A percentile compares a stretch with the other conserved stretches of the same genome.
Evolutionary conservation across 2,329 filamentous ascomycete species (phyloP).

Genomic region (Lasiodiplodia gonubiensis): DNA sequence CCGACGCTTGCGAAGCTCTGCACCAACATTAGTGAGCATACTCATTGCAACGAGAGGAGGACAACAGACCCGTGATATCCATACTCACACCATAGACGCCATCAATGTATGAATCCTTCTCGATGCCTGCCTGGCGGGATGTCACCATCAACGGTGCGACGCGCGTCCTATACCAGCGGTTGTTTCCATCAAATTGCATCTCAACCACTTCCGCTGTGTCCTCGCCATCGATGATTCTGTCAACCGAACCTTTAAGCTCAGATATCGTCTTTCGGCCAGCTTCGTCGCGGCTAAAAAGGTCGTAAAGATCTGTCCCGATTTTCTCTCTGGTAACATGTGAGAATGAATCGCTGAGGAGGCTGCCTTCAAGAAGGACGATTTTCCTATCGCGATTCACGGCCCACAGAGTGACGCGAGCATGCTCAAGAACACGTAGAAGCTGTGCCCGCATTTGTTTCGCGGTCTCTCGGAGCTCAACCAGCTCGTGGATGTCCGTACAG

Average conservation of each 20-base stretch:
- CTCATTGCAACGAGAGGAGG: neutral
- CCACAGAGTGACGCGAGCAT: conserved; percentile 78
- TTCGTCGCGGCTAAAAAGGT: conserved; percentile 58
- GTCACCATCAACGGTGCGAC: conserved; percentile 70
- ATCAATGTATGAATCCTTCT: conserved; percentile 62
- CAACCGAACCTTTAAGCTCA: conserved; percentile 63
- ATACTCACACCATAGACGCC: conserved; percentile 80
- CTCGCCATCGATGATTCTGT: conserved; percentile 68
- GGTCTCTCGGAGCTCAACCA: conserved; percentile 69
- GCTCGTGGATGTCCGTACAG: conserved; percentile 79
- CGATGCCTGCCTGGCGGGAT: conserved; percentile 58
- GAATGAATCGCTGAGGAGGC: conserved; percentile 47
- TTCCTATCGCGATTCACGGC: conserved; percentile 67
- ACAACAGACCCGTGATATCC: conserved; percentile 65
- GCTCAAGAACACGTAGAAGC: conserved; percentile 73
- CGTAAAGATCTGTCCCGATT: conserved; percentile 68
- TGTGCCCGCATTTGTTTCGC: conserved; percentile 72
- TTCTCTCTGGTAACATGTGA: conserved; percentile 47
- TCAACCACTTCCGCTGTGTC: conserved; percentile 67
- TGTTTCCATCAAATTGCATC: conserved; percentile 61
- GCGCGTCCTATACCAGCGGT: conserved; percentile 73
- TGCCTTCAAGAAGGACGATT: conserved; percentile 74
- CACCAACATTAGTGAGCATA: neutral
- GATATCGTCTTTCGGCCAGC: conserved; percentile 41
- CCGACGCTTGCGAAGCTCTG: conserved; percentile 68